Percentiles rank a stretch among this genome's conserved stretches.
Evolutionary conservation across 225 moss, liverwort and hornwort genomes (phyloP).

Genomic region (Lunularia cruciata): DNA sequence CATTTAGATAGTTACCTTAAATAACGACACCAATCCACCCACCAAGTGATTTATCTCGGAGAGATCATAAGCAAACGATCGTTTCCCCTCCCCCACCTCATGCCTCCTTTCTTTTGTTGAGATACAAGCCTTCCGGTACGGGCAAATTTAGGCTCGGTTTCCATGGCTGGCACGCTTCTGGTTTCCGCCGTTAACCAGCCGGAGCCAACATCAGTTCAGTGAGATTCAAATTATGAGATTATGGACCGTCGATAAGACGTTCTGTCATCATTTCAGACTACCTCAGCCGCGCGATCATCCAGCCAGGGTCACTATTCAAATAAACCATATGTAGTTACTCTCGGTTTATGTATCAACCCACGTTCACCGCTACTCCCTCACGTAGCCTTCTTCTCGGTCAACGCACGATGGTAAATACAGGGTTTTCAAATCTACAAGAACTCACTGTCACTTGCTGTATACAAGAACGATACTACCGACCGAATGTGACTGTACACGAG

Average conservation of each 20-base stretch:
- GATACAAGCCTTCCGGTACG: no score
- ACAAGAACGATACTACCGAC: not conserved
- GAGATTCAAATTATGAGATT: no score
- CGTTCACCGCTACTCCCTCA: not conserved
- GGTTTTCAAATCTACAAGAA: not conserved
- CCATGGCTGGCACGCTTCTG: no score
- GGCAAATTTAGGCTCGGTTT: no score
- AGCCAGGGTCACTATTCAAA: not conserved
- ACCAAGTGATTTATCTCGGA: no score
- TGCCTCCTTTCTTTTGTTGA: no score
- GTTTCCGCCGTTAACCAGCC: no score
- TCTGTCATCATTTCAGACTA: not conserved
- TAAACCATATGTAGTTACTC: not conserved
- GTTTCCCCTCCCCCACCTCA: no score
- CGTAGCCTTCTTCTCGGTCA: not conserved
- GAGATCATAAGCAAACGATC: no score
- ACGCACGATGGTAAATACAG: not conserved
- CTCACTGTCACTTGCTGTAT: not conserved
- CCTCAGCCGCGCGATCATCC: not conserved
- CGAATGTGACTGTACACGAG: not conserved
- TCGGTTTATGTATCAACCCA: not conserved
- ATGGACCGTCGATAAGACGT: not conserved
- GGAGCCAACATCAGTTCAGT: no score
- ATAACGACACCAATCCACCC: no score
- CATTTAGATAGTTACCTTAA: no score